Conservation (phyloP, 108 stramenopile species). For the Skeletonema potamos region DNA sequence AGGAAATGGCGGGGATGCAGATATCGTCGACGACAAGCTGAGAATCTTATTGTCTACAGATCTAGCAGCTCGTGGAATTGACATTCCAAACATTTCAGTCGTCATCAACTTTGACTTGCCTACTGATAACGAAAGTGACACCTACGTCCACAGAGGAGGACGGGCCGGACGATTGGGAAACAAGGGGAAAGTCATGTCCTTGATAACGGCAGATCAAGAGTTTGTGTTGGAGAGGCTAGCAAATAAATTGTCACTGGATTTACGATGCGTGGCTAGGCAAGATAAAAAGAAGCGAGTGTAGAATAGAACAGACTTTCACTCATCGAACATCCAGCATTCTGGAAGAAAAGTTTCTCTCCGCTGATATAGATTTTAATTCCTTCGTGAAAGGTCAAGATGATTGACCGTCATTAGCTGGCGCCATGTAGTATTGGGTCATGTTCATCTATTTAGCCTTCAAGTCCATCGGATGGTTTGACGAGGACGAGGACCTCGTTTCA, state of each 20-base stretch:
- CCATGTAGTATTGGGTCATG: too few relatives aligned
- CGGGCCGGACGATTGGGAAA: slow-evolving; percentile 83
- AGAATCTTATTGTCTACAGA: slow-evolving; percentile 87
- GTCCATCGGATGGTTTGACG: too few relatives aligned
- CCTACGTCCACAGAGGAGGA: slow-evolving; percentile 90
- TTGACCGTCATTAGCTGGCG: too few relatives aligned
- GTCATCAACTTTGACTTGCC: slow-evolving; percentile 91
- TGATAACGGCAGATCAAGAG: slow-evolving; percentile 78
- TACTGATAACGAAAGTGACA: slow-evolving; percentile 58
- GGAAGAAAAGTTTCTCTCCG: too few relatives aligned
- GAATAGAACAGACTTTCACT: neutral
- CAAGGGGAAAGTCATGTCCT: slow-evolving; percentile 71
- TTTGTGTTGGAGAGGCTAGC: slow-evolving; percentile 76
- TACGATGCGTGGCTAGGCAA: slow-evolving; percentile 59
- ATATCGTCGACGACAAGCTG: slow-evolving; percentile 32
- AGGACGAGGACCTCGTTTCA: too few relatives aligned
- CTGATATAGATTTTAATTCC: too few relatives aligned
- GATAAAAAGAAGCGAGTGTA: slow-evolving; percentile 13
- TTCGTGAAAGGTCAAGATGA: too few relatives aligned
- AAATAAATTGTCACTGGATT: slow-evolving; percentile 57
- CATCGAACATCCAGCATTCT: too few relatives aligned
- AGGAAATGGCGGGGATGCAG: neutral
- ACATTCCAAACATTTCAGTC: slow-evolving; percentile 75
- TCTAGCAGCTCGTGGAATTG: slow-evolving; percentile 87
- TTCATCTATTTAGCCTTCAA: too few relatives aligned